Evolutionary conservation across 2,329 filamentous ascomycete genomes (phyloP).

Genomic region (Colletotrichum nymphaeae): DNA sequence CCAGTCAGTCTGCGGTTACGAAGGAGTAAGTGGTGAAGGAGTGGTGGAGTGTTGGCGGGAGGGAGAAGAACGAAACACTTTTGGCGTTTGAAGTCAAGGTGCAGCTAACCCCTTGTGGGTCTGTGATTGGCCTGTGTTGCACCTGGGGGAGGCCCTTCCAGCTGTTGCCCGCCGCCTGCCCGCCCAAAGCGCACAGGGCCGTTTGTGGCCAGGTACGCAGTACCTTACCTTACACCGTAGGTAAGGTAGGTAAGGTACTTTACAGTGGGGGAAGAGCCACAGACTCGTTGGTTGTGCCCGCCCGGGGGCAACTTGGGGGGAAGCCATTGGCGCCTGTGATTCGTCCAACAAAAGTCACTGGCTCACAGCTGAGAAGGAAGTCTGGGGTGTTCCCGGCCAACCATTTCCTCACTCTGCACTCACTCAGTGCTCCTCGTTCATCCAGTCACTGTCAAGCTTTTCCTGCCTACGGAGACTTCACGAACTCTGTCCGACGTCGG

Average conservation of each 20-base stretch:
- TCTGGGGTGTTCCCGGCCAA: not conserved
- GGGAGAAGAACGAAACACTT: constrained; percentile 30
- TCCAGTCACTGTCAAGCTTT: not conserved
- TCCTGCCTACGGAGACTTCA: not conserved
- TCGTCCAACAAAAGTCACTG: not conserved
- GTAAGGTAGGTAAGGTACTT: no score
- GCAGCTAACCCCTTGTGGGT: constrained; percentile 29
- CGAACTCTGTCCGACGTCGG: not conserved
- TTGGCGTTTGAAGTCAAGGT: constrained; percentile 25
- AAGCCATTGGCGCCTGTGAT: not conserved
- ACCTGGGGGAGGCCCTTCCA: not conserved
- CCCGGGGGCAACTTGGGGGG: not conserved
- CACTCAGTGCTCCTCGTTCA: not conserved
- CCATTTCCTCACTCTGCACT: not conserved
- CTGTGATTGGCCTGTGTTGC: constrained; percentile 27
- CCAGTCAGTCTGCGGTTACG: not conserved
- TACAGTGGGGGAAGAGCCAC: not conserved
- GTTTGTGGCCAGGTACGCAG: not conserved
- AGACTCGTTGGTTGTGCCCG: constrained; percentile 2
- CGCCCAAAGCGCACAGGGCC: not conserved
- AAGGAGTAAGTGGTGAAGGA: no score
- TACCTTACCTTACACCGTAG: no score
- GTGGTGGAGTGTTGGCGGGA: no score
- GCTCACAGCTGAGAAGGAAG: not conserved
- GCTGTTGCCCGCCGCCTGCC: not conserved